phyloP scores from a whole-genome alignment of 257 asterid species.

The Knoxia roxburghii region DNA sequence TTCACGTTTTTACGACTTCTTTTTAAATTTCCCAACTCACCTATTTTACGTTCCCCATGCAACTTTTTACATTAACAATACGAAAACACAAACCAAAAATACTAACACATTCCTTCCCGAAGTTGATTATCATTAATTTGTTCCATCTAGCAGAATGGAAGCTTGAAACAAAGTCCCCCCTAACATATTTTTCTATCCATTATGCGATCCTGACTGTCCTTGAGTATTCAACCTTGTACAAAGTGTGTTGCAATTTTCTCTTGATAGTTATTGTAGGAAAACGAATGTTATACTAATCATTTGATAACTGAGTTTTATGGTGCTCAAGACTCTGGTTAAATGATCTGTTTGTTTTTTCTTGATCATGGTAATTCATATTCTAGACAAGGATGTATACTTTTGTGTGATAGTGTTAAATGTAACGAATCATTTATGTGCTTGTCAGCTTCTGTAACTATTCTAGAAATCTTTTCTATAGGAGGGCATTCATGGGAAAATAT shows the following conservation, averaged over 20 bases:
- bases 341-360: neutral
- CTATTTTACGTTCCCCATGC: too few species aligned
- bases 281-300: neutral
- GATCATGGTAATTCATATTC: neutral
- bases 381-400: slow-evolving; percentile 1
- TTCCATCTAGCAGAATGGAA: neutral
- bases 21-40: too few species aligned
- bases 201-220: neutral
- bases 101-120: neutral
- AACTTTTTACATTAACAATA: too few species aligned
- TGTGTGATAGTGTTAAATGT: neutral
- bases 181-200: neutral
- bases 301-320: neutral
- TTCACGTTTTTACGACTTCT: too few species aligned
- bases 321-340: neutral
- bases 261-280: neutral
- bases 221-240: neutral
- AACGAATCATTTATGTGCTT: neutral
- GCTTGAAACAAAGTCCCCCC: neutral
- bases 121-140: neutral
- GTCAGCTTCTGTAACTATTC: neutral
- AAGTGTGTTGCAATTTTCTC: neutral
- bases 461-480: neutral
- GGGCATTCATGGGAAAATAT: neutral
- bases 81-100: too few species aligned